Evolutionary conservation across 1,284 basidiomycete genomes (phyloP).

Genomic region (Pseudozyma pruni): DNA sequence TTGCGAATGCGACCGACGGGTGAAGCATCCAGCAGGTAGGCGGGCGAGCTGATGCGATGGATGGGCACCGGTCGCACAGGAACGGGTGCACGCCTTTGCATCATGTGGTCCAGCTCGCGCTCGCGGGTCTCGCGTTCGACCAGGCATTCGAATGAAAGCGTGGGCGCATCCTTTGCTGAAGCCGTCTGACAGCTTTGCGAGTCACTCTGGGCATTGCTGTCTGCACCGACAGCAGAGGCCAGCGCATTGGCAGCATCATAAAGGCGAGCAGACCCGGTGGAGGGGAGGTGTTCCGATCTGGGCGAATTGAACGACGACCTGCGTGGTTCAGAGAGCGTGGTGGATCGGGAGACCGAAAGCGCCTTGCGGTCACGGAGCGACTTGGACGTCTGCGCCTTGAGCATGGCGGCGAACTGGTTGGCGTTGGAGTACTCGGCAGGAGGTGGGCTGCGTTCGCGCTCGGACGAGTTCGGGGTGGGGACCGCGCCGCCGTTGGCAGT

Average conservation of each 20-base stretch:
- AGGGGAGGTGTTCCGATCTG: conserved; percentile 32
- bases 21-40: conserved; percentile 44
- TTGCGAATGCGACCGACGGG: conserved; percentile 18
- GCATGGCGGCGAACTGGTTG: conserved; percentile 47
- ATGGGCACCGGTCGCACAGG: conserved; percentile 22
- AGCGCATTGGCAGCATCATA: neutral
- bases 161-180: neutral
- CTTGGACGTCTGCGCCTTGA: conserved; percentile 47
- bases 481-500: conserved; percentile 15
- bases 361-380: conserved; percentile 50
- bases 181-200: neutral
- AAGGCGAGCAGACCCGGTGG: neutral
- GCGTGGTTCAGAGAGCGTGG: conserved; percentile 36
- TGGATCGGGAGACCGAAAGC: conserved; percentile 33
- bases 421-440: conserved; percentile 20
- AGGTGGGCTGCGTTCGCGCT: conserved; percentile 14
- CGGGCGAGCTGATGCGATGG: conserved; percentile 46
- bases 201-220: neutral
- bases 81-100: conserved; percentile 8
- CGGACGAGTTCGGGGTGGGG: conserved; percentile 7
- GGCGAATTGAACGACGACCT: conserved; percentile 48
- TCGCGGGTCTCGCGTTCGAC: conserved; percentile 45
- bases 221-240: no score
- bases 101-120: conserved; percentile 21
- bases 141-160: conserved; percentile 27